Base-by-base conservation (phyloP, 495 filamentous ascomycete genomes). In the Ramalina intermedia region DNA sequence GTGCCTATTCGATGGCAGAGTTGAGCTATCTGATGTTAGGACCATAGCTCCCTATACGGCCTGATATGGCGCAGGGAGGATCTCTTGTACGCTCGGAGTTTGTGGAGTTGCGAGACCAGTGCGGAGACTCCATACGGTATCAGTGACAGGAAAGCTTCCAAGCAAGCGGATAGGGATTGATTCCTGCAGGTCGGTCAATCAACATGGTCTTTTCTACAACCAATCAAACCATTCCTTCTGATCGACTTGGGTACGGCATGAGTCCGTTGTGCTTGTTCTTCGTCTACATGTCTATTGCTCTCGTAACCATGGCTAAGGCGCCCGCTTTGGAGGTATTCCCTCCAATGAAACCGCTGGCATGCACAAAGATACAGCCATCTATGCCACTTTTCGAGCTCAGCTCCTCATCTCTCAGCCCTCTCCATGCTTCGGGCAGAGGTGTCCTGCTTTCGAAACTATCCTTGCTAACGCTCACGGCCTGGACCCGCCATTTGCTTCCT, bases 281-380 rank as follows among this genome's bases (percentile, higher is more conserved):
- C 58, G 29, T 33, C 29, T 33, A 79, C 59, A 70, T 58, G 47
- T 72, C 73, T 53, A 80, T 63, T 8, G 86, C 81, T 66, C 80
- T 85, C 58, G 76, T 69, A 37, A 89, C 88, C 87, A 96, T 90
- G 43, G 79, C 76, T 59, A 85, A 70, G 23, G 80, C 89, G n/a
- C 91, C 93, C 43, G 93, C 87, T 59, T 80, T 87, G 0, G 81
- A 90, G 69, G 81, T 80, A 62, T 95, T 93, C 3, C 91, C 91
- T 16, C 93, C 91, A 63, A 96, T 94, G 63, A 98, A 98, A 4
- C 91, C 93, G 46, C 80, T 82, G 7, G 91, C 89, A 57, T 98
- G 91, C 46, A 94, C 83, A 62, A 98, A 98, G 20, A 96, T 79
- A 37, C 84, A 77, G 6, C 90, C 91, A 52, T 72, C 67, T 4